phyloP scores from a whole-genome alignment of 176 grass and related monocot genomes.

The Microstegium vimineum region DNA sequence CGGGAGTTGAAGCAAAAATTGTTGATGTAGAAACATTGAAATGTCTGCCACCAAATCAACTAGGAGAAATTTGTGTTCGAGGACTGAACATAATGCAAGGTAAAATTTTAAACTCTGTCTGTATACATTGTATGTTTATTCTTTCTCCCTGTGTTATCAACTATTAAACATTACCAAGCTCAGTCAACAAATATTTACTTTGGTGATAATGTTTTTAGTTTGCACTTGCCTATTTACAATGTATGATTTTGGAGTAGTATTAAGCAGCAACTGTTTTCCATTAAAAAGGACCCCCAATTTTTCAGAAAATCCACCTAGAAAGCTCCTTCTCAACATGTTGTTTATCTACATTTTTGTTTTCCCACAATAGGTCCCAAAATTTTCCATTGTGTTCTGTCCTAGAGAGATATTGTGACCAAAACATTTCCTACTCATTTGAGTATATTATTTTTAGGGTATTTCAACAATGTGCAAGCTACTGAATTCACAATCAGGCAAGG shows the following conservation, averaged over 20 bases:
- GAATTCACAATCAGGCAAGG: conserved; percentile 77
- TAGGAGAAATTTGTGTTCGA: conserved; percentile 80
- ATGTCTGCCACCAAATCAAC: conserved; percentile 64
- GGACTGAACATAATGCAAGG: conserved; percentile 94
- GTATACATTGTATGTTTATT: neutral
- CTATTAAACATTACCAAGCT: neutral
- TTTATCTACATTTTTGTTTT: neutral
- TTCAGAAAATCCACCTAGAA: neutral
- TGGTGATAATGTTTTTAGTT: neutral
- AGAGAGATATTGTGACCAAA: neutral
- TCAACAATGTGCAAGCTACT: conserved; percentile 91
- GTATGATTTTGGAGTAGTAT: neutral
- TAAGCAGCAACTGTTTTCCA: neutral
- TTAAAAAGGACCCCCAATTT: neutral
- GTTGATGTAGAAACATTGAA: conserved; percentile 52
- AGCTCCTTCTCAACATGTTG: neutral
- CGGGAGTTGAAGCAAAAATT: conserved; percentile 73
- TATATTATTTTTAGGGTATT: conserved; percentile 59
- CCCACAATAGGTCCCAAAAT: neutral
- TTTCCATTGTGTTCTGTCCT: neutral
- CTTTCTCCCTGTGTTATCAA: neutral
- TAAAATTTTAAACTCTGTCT: conserved; percentile 6
- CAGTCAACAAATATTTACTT: neutral
- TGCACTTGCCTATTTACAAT: neutral
- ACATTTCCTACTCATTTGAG: neutral